Base-by-base conservation (phyloP, 352 stramenopile species). In the Phytophthora gonapodyides region DNA sequence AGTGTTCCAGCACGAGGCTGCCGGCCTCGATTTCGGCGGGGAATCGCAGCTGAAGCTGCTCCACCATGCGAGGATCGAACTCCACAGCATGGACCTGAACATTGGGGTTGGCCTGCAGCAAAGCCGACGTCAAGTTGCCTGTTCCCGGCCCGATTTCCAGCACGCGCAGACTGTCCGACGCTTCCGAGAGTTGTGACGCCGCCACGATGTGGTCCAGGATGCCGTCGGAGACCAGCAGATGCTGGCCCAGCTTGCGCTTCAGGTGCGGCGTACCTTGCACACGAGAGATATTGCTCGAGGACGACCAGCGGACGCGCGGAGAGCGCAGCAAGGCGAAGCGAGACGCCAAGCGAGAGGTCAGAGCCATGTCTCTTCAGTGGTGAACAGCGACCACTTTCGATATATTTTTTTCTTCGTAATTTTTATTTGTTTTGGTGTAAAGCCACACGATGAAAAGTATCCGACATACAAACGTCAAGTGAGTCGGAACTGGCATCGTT, bases 71-170 rank as follows among this genome's bases (percentile, higher is more conserved):
- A 11, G 21, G 38, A 50, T 96, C 87, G 51, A 83, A 93, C 65
- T 96, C 87, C 21, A 96, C 78, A 2, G 77, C 70, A 41, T 87
- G 74, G 17, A 93, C 76, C 15, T 78, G 69, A 27, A 94, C 66
- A 2, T 67, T 64, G 1, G 78, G 68, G 7, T 71, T 67, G 11
- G 73, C 45, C 30, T 72, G 57, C 34, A 96, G 71, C 54, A 96
- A 51, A 27, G 82, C 74, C n/a, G 87, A 84, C 60, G 87, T 96
- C 40, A 96, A 71, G 52, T 96, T 96, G 47, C 87, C 87, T 7
- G 85, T 96, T 13, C 87, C 87, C 0, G 87, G 86, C 11, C 87
- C 87, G 48, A 96, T 89, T 64, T 96, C 87, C 21, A 96, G 75
- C 34, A 96, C 78, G n/a, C 72, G 78, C 16, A 85, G 61, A 27